Conservation (phyloP, 345 rosid species). For the Bruguiera parviflora region DNA sequence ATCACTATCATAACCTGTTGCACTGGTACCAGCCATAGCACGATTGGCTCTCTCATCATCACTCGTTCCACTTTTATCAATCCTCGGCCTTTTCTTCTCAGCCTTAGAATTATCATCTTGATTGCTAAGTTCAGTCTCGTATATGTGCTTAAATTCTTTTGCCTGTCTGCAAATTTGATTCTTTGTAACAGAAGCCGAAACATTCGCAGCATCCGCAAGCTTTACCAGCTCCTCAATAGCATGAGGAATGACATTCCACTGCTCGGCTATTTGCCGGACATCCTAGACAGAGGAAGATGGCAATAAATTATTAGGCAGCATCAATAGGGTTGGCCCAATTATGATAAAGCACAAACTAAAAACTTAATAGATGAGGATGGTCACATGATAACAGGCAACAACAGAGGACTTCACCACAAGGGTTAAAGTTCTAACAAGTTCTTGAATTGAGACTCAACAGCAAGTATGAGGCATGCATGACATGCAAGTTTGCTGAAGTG, state of each 20-base stretch:
- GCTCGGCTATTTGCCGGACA: conserved; percentile 47
- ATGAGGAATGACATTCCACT: conserved; percentile 86
- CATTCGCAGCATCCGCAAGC: conserved; percentile 32
- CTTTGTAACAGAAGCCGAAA: conserved; percentile 33
- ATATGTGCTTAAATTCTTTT: conserved; percentile 52
- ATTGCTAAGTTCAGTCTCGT: conserved; percentile 48
- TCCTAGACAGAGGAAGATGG: conserved; percentile 36
- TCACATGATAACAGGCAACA: no score
- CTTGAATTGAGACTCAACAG: not conserved
- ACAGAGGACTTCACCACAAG: not conserved
- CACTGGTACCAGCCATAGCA: conserved; percentile 15
- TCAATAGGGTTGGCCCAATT: no score
- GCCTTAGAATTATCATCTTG: conserved; percentile 7
- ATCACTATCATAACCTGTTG: conserved; percentile 60
- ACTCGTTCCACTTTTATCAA: conserved; percentile 12
- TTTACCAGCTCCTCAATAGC: conserved; percentile 70
- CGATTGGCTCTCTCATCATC: conserved; percentile 12
- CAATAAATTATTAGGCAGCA: not conserved
- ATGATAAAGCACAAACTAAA: no score
- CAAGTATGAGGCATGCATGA: no score
- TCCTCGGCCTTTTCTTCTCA: conserved; percentile 27
- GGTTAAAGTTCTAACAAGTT: not conserved
- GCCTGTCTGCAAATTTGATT: conserved; percentile 55
- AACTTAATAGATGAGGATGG: no score
- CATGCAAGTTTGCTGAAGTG: not conserved